Evolutionary conservation across 768 basidiomycete genomes (phyloP).

Genomic region (Termitomyces sp.): DNA sequence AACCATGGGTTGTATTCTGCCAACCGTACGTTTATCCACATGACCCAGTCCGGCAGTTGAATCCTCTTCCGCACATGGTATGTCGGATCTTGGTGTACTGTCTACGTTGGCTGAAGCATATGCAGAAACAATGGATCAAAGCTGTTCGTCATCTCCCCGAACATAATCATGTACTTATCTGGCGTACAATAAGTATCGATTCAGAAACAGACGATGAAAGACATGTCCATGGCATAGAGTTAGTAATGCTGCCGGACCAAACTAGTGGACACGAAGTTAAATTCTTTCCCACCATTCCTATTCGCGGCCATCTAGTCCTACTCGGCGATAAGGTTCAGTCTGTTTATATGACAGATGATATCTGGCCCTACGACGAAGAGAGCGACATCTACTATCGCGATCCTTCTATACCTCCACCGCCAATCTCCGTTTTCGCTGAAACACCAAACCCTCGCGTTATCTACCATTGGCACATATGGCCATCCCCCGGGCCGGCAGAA

Average conservation of each 20-base stretch:
- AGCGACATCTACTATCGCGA: slow-evolving; percentile 21
- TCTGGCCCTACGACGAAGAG: slow-evolving; percentile 21
- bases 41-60: neutral
- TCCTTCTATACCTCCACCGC: slow-evolving; percentile 24
- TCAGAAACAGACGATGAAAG: neutral
- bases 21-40: neutral
- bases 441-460: slow-evolving; percentile 23
- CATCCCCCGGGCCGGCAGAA: slow-evolving; percentile 11
- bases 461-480: slow-evolving; percentile 29
- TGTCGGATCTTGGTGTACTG: neutral
- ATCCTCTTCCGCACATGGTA: neutral
- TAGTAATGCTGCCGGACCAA: neutral
- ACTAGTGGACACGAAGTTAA: neutral
- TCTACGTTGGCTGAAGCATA: neutral
- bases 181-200: slow-evolving; percentile 29
- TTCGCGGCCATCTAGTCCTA: neutral
- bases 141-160: slow-evolving; percentile 46
- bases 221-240: neutral
- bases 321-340: slow-evolving; percentile 3
- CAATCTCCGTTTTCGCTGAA: slow-evolving; percentile 34
- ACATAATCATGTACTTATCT: slow-evolving; percentile 45
- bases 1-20: neutral
- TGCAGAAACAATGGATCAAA: slow-evolving; percentile 42
- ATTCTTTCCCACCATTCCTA: neutral
- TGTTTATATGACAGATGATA: slow-evolving; percentile 37